Base-by-base conservation (phyloP, 2,329 filamentous ascomycete genomes). In the Talaromyces sp. region DNA sequence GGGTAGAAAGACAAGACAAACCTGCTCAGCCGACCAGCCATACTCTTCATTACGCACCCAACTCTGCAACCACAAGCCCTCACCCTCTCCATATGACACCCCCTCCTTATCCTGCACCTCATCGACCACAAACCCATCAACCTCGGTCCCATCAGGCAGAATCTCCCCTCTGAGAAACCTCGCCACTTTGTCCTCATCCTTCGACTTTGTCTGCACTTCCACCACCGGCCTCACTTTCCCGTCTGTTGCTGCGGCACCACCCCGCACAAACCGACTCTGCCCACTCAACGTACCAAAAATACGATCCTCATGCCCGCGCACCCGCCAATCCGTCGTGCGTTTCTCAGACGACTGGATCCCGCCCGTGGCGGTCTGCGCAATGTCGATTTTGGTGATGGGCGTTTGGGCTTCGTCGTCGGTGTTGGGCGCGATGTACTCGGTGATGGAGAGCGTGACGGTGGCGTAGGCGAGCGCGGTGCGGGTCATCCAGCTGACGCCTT, bases 201-300 rank as follows among this genome's bases (percentile, higher is more conserved):
- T 73, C 5, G 72, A 68, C 12, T 74, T 63, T 48, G 72, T 74
- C 62, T 72, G 63, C 56, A 78, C 56, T 3, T 77, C 69, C 29
- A 75, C 43, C 10, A 66, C 63, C 1, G 75, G 74, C 1, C 71
- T 69, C 26, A 72, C 68, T 64, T 74, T 75, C 35, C 69, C 70
- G 50, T 75, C 78, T 21, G 75, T 69, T 11, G 67, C 68, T 61
- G 64, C 64, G n/a, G n/a, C n/a, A n/a, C n/a, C n/a, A 11, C 67
- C 70, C 19, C 71, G 70, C 61, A 84, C 65, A 71, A 81, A 86
- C 52, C 79, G 75, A 50, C 81, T 84, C 62, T 80, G 81, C 60
- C 88, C 90, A 56, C 79, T 78, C 63, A 94, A 82, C 59, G 76
- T 78, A 61, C 92, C 92, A 72, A 95, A 96, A 65, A 96, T 83